Percentiles rank a stretch among this genome's conserved stretches.
phyloP scores from a whole-genome alignment of 2,329 filamentous ascomycete genomes.

The Penicillium oxalicum region DNA sequence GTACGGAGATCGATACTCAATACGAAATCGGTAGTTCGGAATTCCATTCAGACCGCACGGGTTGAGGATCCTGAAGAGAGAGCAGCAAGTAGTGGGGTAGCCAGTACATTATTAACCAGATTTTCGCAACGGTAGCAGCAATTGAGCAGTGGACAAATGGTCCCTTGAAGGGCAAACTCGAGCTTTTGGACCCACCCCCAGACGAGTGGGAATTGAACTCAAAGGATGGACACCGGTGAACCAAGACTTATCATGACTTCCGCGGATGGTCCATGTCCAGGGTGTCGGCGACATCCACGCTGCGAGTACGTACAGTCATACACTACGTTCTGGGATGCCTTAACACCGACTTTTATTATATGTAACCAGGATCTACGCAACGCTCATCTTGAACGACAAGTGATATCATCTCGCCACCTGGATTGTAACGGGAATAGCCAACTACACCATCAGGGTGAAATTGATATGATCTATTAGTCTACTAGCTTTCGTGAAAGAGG shows the following conservation, averaged over 20 bases:
- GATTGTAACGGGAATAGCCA: too few relatives aligned
- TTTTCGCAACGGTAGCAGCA: background rate
- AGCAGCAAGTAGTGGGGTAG: too few relatives aligned
- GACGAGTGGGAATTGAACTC: constrained; percentile 6
- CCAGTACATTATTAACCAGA: background rate
- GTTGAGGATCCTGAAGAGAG: background rate
- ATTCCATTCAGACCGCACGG: too few relatives aligned
- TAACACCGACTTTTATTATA: too few relatives aligned
- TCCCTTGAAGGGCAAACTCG: background rate
- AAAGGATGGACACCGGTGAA: constrained; percentile 15
- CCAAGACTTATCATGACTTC: constrained; percentile 4
- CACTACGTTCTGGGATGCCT: too few relatives aligned
- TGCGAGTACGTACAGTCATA: too few relatives aligned
- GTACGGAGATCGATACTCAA: too few relatives aligned
- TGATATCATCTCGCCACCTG: too few relatives aligned
- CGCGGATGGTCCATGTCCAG: background rate
- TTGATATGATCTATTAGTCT: constrained; percentile 17
- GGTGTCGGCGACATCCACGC: too few relatives aligned
- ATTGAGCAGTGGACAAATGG: background rate
- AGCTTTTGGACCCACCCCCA: constrained; percentile 16
- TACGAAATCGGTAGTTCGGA: too few relatives aligned
- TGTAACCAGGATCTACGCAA: too few relatives aligned
- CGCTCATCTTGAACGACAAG: too few relatives aligned
- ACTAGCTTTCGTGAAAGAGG: constrained; percentile 5
- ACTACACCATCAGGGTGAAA: background rate